Evolutionary conservation across 139 green algal genomes (phyloP).

Genomic region (Closterium sp.): DNA sequence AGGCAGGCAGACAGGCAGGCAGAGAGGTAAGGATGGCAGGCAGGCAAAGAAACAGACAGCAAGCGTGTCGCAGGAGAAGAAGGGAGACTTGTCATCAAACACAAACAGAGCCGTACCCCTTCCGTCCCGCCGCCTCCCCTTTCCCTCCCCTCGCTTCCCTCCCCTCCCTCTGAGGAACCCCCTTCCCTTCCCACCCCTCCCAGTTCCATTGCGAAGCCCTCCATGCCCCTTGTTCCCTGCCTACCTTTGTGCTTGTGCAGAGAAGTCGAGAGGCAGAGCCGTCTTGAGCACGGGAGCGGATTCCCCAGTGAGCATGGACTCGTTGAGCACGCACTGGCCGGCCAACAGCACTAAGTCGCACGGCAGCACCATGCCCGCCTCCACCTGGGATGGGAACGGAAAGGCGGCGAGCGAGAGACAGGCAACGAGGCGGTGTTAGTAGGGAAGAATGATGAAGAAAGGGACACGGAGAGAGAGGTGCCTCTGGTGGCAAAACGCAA

Average conservation of each 20-base stretch:
- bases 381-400: background rate
- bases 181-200: background rate
- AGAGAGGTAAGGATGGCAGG: no score
- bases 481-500: background rate
- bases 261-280: conserved; percentile 11
- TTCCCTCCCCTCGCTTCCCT: background rate
- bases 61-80: background rate
- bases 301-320: conserved; percentile 41
- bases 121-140: no score
- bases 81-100: no score
- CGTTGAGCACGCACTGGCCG: conserved; percentile 14
- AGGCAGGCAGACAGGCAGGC: background rate
- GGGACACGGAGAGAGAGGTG: background rate
- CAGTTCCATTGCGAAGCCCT: background rate
- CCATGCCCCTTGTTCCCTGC: background rate
- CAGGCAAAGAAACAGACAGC: background rate
- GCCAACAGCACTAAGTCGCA: conserved; percentile 28
- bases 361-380: conserved; percentile 20
- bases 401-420: background rate
- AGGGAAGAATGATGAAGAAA: background rate
- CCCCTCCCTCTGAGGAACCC: no score
- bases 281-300: conserved; percentile 35
- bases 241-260: background rate
- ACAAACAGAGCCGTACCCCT: no score
- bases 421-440: background rate